Base-by-base conservation (phyloP, 2,329 filamentous ascomycete species). In the Diplodia seriata region DNA sequence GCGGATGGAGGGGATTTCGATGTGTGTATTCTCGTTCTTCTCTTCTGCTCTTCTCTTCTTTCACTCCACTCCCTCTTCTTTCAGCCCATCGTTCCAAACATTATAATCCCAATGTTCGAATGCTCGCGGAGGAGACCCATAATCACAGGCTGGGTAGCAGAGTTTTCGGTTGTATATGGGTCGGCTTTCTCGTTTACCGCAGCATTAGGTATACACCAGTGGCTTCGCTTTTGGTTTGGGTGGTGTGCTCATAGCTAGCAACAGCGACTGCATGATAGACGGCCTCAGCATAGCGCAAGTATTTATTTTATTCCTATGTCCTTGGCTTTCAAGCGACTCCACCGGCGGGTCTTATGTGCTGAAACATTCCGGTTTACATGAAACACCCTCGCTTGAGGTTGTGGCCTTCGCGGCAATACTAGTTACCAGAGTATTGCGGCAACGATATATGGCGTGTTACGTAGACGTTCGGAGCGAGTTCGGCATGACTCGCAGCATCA, bases 401-500 rank as follows among this genome's bases (percentile, higher is more conserved):
- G 12, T 57, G 36, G 55, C 55, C 36, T n/a, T 26, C 26, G 26
- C 26, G 4, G 26, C 26, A 26, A 26, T 26, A 26, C 3, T 26
- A 26, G 4, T 26, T 26, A 7, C 1, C 14, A 8, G 1, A 7
- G 8, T 1, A 8, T 2, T 0, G 31, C 40, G 40, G 59, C 47
- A 14, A 49, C n/a, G 18, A 63, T 8, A 23, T 26, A n/a, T 18
- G 7, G 26, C 12, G n/a, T 14, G 55, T 43, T 57, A 57, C 55
- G 55, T 57, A 62, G 57, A 18, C 47, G 26, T 33, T 33, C 56
- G 56, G 56, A 15, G 40, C 20, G 11, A 40, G 40, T n/a, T 63
- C 59, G 59, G 59, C 64, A 66, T 51, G 64, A 66, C 64, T 66
- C 64, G 63, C 53, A 23, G 63, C 53, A 66, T 49, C 64, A 66